Evolutionary conservation across 352 stramenopile genomes (phyloP), one percentile per base, ranked within the genome.

Genomic region (Phytopythium aichiense): DNA sequence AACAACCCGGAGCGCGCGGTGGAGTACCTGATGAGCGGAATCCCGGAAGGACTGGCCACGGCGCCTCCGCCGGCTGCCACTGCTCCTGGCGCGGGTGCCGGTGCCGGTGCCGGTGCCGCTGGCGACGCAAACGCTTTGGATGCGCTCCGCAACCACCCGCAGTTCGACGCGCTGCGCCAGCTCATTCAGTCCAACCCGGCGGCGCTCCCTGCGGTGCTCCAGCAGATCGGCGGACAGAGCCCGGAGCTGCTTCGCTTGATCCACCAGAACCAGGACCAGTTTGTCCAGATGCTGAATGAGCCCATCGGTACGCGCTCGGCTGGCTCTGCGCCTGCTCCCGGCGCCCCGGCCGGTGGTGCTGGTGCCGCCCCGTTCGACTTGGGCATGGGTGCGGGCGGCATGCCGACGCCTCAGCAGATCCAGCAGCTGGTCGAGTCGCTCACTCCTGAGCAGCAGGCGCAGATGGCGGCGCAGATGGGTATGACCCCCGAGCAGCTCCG

Each of bases 11-110:
- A 95, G 46, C 86, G 89, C 25, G 89, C 88, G 0, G 85, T 95
- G 33, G 84, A 97, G 67, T 96, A 96, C 63, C 58, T 96, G 60
- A 95, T 96, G 87, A 94, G 88, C 42, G 82, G 87, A 35, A 94
- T 95, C 51, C 85, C 88, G 22, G 75, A 91, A 42, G 74, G 84
- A 33, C 65, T 69, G 37, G 42, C 62, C 8, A 71, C 76, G 1
- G 40, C 70, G 12, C 64, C 79, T 25, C 59, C 72, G 15, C 57
- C 71, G 11, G 62, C 75, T 31, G 30, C 74, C 7, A 40, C 60
- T 2, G 33, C 62, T 40, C 40, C 71, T 31, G 64, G 61, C 37
- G 37, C 68, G 23, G 73, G 66, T 13, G 63, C 58, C 25, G 56
- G 65, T n/a, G 65, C 54, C 55, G 60, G 51, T 16, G 35, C 35